These are phyloP conservation scores for Teratosphaeria pseudoeucalypti DNA, from an alignment of 2,329 filamentous ascomycete genomes.

Conservation along the genomic window DNA sequence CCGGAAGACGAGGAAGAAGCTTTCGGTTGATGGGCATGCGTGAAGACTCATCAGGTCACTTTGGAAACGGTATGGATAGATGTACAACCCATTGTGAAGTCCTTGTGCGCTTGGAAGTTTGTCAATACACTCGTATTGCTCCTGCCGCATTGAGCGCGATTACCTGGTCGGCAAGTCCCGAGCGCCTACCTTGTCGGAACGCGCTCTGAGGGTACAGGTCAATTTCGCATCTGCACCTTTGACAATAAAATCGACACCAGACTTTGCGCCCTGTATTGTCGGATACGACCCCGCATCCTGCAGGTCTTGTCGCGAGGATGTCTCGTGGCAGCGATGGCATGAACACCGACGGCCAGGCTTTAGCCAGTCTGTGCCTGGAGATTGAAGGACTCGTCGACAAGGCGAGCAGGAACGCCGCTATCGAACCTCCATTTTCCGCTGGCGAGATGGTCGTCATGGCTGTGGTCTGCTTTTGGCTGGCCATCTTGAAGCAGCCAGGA, in stretches of 20 bases:
- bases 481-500: background rate
- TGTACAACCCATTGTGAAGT: background rate
- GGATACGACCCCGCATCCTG: too few species aligned
- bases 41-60: background rate
- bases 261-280: background rate
- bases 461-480: slow-evolving; percentile 1
- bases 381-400: background rate
- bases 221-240: background rate
- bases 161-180: background rate
- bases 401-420: background rate
- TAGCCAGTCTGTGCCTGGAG: background rate
- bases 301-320: background rate
- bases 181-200: background rate
- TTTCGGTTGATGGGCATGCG: background rate
- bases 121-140: background rate
- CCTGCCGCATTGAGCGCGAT: background rate
- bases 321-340: background rate
- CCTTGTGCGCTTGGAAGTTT: background rate
- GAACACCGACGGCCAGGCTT: background rate
- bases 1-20: background rate
- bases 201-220: background rate
- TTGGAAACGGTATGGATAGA: background rate
- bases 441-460: slow-evolving; percentile 5
- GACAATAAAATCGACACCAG: background rate
- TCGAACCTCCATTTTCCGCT: background rate